Percentiles rank a stretch among this genome's conserved stretches.
phyloP scores from a whole-genome alignment of 257 asterid species.

The Petrea volubilis region DNA sequence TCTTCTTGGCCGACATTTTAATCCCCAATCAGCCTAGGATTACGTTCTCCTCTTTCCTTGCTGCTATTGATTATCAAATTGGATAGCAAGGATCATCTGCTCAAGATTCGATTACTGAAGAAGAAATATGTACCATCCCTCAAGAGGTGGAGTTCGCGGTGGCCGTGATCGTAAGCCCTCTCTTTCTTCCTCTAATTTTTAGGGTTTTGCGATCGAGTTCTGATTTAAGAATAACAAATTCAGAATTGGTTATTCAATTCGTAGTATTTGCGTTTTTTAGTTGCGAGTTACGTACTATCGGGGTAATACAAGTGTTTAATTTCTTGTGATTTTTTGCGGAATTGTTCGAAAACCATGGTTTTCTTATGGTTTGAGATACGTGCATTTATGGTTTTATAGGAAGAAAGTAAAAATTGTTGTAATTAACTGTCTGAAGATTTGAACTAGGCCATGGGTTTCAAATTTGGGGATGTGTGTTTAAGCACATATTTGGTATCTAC shows the following conservation, averaged over 20 bases:
- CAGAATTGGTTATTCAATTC: neutral
- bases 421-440: neutral
- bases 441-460: neutral
- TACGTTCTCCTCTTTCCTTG: no score
- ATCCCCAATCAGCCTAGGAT: no score
- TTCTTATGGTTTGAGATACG: neutral
- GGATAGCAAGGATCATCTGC: no score
- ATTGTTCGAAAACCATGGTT: neutral
- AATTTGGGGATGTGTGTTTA: neutral
- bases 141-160: constrained; percentile 99
- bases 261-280: neutral
- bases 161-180: constrained; percentile 94
- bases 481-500: neutral
- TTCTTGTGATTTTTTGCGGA: neutral
- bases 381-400: neutral
- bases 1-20: no score
- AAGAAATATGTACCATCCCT: constrained; percentile 78
- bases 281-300: neutral
- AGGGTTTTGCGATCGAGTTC: constrained; percentile 56
- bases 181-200: constrained; percentile 27
- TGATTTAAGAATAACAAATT: neutral
- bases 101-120: no score
- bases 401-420: no score
- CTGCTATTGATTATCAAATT: no score
- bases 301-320: neutral